These are phyloP conservation scores for Yarrowia divulgata DNA, from an alignment of 805 yeast genomes.

Conservation along the genomic window DNA sequence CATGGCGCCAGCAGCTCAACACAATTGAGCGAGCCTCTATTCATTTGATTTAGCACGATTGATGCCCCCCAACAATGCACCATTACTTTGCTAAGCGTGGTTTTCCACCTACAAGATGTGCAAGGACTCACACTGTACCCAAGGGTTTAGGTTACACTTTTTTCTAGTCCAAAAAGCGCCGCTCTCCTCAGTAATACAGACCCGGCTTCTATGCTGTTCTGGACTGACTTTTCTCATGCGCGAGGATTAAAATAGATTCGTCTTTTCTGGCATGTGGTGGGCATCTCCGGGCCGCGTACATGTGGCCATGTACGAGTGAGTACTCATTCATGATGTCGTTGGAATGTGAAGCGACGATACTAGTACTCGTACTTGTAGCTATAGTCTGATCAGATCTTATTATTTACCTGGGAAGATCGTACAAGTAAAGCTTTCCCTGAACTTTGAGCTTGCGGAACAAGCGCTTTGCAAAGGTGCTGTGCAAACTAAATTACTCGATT, in stretches of 20 bases:
- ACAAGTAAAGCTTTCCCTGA: neutral
- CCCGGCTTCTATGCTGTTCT: slow-evolving; percentile 22
- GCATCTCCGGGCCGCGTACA: neutral
- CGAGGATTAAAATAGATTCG: slow-evolving; percentile 2
- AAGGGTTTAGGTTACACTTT: neutral
- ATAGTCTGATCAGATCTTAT: too few relatives aligned
- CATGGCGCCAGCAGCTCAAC: neutral
- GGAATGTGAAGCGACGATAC: too few relatives aligned
- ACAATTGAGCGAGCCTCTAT: neutral
- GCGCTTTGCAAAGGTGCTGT: too few relatives aligned
- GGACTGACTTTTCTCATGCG: slow-evolving; percentile 26
- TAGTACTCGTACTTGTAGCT: too few relatives aligned
- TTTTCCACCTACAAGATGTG: slow-evolving; percentile 6
- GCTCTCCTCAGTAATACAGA: neutral
- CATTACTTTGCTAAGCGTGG: slow-evolving; percentile 5
- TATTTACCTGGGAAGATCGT: neutral
- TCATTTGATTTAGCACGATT: neutral
- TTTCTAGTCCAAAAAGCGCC: neutral
- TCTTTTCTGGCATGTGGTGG: neutral
- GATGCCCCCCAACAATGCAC: slow-evolving; percentile 32
- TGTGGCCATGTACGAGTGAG: neutral
- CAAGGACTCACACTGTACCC: neutral
- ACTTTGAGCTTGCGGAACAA: neutral
- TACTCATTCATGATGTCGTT: too few relatives aligned
- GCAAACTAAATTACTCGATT: neutral